Evolutionary conservation across 805 yeast genomes (phyloP).

Genomic region (Zygotorulaspora florentina): DNA sequence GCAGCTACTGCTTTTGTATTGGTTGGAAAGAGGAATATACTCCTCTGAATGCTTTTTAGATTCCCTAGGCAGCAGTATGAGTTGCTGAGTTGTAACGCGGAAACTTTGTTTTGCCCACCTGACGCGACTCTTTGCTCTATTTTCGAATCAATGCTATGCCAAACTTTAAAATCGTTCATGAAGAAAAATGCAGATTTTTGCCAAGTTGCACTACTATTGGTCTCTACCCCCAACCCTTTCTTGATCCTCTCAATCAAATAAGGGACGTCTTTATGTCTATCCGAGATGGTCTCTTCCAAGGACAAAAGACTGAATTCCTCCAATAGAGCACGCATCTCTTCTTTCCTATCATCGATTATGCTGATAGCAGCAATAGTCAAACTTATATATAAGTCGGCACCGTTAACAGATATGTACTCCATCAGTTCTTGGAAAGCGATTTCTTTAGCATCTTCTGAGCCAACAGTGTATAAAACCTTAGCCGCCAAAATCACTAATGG

Average conservation of each 20-base stretch:
- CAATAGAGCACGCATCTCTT: slow-evolving; percentile 56
- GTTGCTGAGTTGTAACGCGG: slow-evolving; percentile 46
- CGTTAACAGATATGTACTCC: slow-evolving; percentile 55
- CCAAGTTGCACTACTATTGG: slow-evolving; percentile 41
- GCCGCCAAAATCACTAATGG: slow-evolving; percentile 69
- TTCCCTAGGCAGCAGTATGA: slow-evolving; percentile 48
- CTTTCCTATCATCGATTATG: slow-evolving; percentile 55
- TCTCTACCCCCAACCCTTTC: slow-evolving; percentile 33
- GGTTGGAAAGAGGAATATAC: slow-evolving; percentile 61
- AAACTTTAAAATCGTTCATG: slow-evolving; percentile 64
- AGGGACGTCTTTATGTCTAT: slow-evolving; percentile 54
- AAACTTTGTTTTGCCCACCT: slow-evolving; percentile 45
- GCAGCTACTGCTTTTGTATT: slow-evolving; percentile 32
- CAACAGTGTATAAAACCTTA: slow-evolving; percentile 73
- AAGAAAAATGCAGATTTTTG: slow-evolving; percentile 68
- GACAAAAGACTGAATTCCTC: slow-evolving; percentile 56
- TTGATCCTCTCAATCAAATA: slow-evolving; percentile 51
- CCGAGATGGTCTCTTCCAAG: slow-evolving; percentile 45
- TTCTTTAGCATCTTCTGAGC: slow-evolving; percentile 69
- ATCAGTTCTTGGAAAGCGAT: slow-evolving; percentile 84
- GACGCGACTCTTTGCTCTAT: slow-evolving; percentile 59
- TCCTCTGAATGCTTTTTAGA: slow-evolving; percentile 59
- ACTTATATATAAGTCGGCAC: slow-evolving; percentile 62
- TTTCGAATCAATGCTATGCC: slow-evolving; percentile 59
- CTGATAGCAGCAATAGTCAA: slow-evolving; percentile 77